phyloP scores from a whole-genome alignment of 805 yeast species.

The Nakazawaea holstii region DNA sequence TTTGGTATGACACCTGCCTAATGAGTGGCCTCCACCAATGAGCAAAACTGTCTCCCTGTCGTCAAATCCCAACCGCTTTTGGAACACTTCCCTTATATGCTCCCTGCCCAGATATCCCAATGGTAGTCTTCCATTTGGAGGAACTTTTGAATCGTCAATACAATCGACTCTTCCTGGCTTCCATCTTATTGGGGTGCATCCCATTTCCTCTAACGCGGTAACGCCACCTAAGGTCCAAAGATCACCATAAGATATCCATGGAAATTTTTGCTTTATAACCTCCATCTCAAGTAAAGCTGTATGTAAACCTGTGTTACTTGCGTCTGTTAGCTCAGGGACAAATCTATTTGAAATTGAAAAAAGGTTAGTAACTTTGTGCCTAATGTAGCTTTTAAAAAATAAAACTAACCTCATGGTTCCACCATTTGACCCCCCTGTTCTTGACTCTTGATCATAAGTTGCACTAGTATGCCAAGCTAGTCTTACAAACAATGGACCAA shows the following conservation, averaged over 20 bases:
- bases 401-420: constrained; percentile 50
- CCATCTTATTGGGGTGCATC: constrained; percentile 79
- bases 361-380: background rate
- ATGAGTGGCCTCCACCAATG: constrained; percentile 71
- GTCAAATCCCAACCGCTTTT: constrained; percentile 54
- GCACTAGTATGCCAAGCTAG: constrained; percentile 87
- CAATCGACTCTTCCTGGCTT: constrained; percentile 74
- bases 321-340: constrained; percentile 48
- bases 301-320: constrained; percentile 60
- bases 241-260: constrained; percentile 77
- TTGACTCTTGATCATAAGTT: constrained; percentile 57
- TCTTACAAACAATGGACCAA: constrained; percentile 75
- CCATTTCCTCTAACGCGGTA: constrained; percentile 69
- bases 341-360: constrained; percentile 22
- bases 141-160: constrained; percentile 40
- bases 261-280: constrained; percentile 50
- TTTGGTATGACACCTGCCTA: constrained; percentile 69
- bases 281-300: constrained; percentile 52
- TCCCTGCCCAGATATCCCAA: constrained; percentile 60
- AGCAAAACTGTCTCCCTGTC: constrained; percentile 72
- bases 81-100: constrained; percentile 60
- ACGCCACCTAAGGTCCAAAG: constrained; percentile 78
- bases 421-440: constrained; percentile 63
- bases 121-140: constrained; percentile 70
- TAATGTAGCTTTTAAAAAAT: background rate